Base-by-base conservation (phyloP, 2,329 filamentous ascomycete species). In the Furcasterigmium furcatum region DNA sequence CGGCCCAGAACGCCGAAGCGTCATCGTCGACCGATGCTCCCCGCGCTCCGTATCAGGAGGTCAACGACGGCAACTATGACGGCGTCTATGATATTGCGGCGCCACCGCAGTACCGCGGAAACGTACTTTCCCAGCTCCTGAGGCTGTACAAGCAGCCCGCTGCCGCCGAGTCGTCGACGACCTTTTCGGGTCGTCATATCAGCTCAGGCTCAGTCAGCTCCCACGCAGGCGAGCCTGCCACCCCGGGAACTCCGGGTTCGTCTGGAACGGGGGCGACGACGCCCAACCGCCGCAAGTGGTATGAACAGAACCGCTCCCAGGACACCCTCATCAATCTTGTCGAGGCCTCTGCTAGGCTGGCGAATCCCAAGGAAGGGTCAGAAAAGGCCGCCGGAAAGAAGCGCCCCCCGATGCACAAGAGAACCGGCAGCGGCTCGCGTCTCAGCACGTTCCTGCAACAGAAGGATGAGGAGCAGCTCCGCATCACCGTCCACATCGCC, bases 401-500 rank as follows among this genome's bases (percentile, higher is more conserved):
- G 54, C 56, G 62, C 9, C 62, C 65, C 10, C 51, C 61, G 2
- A 64, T 53, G 44, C 57, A 67, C 50, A 70, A 62, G 52, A 63
- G 68, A 12, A 59, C 60, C 9, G 50, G 55, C 20, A 73, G 68
- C 48, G 55, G 54, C 44, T 64, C 60, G 13, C 60, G 61, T 13
- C 55, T 72, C n/a, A 68, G 60, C 43, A 60, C 61, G 9, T 60
- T 66, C 16, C 63, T 66, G 48, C 67, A 71, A 20, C 67, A 71
- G 20, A 65, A 70, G 41, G 70, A 75, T 13, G 72, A 74, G 53
- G 60, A 65, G 9, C 48, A 52, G 41, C 45, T 46, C 40, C 66
- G 68, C 10, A 74, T 74, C 45, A 73, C 71, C 1, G 58, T 73
- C 14, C 71, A 75, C 56, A 83, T 84, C 51, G 79, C 80, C 22